Percentiles rank a stretch among this genome's conserved stretches.
Conservation (phyloP, 2,329 filamentous ascomycete genomes). For the Endocalyx cinctus region DNA sequence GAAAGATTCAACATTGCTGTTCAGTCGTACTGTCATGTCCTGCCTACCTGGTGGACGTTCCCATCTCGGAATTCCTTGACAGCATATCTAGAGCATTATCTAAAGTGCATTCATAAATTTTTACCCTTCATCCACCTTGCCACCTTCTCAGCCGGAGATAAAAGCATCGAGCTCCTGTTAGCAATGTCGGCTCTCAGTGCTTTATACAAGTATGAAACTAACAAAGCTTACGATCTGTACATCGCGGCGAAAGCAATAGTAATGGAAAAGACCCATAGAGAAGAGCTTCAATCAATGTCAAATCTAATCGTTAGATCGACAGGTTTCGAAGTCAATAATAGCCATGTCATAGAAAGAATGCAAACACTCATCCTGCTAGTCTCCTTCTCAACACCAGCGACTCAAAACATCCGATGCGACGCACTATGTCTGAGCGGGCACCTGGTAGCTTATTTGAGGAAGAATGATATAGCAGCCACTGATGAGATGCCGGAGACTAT, state of each 20-base stretch:
- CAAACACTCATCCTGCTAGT: slow-evolving; percentile 34
- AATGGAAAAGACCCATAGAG: slow-evolving; percentile 43
- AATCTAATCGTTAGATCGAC: slow-evolving; percentile 5
- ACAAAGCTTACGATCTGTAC: slow-evolving; percentile 50
- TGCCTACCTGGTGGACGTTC: slow-evolving; percentile 41
- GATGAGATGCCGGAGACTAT: slow-evolving; percentile 32
- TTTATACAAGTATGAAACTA: slow-evolving; percentile 44
- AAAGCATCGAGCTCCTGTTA: slow-evolving; percentile 43
- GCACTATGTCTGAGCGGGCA: slow-evolving; percentile 18
- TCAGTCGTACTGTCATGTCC: slow-evolving; percentile 22
- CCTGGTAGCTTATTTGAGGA: slow-evolving; percentile 10
- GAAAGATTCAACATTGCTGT: slow-evolving; percentile 8
- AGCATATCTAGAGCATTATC: slow-evolving; percentile 45
- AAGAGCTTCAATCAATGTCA: slow-evolving; percentile 38
- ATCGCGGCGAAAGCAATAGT: slow-evolving; percentile 52
- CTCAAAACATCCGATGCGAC: slow-evolving; percentile 15
- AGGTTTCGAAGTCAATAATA: not conserved
- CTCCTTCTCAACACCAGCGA: slow-evolving; percentile 21
- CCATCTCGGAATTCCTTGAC: slow-evolving; percentile 43
- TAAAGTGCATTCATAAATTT: slow-evolving; percentile 46
- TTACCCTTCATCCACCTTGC: slow-evolving; percentile 47
- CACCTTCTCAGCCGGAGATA: slow-evolving; percentile 39
- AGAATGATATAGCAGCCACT: slow-evolving; percentile 5
- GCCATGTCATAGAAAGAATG: slow-evolving; percentile 27
- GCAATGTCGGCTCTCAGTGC: slow-evolving; percentile 46